Conservation (phyloP, 305 asterid genomes). For the Fraxinus latifolia region DNA sequence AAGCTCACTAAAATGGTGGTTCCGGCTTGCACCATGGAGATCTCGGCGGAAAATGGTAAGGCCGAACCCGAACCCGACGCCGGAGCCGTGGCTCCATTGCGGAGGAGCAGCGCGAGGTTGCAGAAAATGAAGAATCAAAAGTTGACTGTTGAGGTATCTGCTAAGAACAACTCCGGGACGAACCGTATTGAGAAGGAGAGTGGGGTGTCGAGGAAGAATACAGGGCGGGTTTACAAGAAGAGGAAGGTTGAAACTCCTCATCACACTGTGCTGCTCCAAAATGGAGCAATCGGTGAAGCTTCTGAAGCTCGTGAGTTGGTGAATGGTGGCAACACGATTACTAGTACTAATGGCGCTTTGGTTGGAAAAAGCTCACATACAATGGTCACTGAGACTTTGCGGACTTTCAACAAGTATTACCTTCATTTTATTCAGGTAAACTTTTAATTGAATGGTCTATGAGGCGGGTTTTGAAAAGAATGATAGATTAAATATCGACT, state of each 20-base stretch:
- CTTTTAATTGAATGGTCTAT: not conserved
- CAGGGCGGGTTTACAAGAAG: not conserved
- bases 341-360: not conserved
- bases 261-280: not conserved
- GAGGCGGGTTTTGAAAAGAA: not conserved
- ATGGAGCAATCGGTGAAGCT: not conserved
- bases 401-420: conserved; percentile 41
- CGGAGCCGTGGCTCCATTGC: not conserved
- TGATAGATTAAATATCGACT: not conserved
- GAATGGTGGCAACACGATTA: not conserved
- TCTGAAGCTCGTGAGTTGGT: not conserved
- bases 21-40: not conserved
- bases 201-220: not conserved
- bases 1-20: not conserved
- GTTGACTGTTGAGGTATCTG: not conserved
- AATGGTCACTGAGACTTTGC: conserved; percentile 38
- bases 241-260: not conserved
- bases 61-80: not conserved
- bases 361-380: conserved; percentile 24
- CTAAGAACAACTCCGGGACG: not conserved
- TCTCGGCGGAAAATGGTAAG: not conserved
- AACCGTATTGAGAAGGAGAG: not conserved
- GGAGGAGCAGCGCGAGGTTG: conserved; percentile 1
- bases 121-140: not conserved
- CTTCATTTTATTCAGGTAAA: conserved; percentile 47